Conservation (phyloP, 2,329 filamentous ascomycete species). For the Aspergillus hiratsukae region DNA sequence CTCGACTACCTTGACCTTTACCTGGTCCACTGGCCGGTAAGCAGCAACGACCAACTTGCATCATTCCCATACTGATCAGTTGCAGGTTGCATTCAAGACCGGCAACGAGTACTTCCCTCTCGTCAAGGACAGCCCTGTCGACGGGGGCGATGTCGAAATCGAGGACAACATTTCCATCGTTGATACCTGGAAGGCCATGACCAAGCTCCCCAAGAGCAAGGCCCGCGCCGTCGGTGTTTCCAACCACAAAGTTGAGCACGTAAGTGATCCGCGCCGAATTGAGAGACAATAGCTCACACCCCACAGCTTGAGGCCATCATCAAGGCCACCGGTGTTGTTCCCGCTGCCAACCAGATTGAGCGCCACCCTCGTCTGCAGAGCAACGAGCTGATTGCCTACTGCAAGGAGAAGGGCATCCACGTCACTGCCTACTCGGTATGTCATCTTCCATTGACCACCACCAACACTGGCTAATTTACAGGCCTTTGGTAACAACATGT, state of each 20-base stretch:
- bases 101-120: conserved; percentile 46
- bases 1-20: conserved; percentile 51
- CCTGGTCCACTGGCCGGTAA: too few relatives aligned
- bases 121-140: conserved; percentile 30
- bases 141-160: conserved; percentile 40
- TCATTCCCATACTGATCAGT: too few relatives aligned
- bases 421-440: conserved; percentile 59
- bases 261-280: conserved; percentile 13
- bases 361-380: conserved; percentile 66
- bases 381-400: conserved; percentile 53
- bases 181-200: conserved; percentile 46
- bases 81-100: conserved; percentile 35
- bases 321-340: conserved; percentile 52
- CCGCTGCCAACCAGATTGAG: conserved; percentile 65
- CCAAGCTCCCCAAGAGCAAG: conserved; percentile 40
- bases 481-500: conserved; percentile 55
- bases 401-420: conserved; percentile 55
- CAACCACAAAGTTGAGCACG: conserved; percentile 37
- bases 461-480: conserved; percentile 2
- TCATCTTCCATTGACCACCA: neutral
- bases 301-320: conserved; percentile 50
- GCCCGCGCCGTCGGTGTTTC: conserved; percentile 40
- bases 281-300: neutral
- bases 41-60: too few relatives aligned
- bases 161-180: conserved; percentile 40